Conservation (phyloP, 371 early-diverging fungal genomes). For the Mortierella polycephala region DNA sequence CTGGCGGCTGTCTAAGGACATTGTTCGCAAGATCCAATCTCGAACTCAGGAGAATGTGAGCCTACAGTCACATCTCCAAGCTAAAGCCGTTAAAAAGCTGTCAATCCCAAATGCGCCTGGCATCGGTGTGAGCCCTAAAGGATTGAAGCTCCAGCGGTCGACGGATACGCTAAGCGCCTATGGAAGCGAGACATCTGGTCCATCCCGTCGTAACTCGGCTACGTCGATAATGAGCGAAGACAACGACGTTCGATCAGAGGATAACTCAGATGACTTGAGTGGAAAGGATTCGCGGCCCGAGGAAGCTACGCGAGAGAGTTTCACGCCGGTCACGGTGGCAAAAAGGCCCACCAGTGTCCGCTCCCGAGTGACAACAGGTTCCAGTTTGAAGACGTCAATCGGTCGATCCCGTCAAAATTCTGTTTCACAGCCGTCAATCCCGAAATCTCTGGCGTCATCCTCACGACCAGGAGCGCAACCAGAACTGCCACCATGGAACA, state of each 20-base stretch:
- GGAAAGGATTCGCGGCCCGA: slow-evolving; percentile 8
- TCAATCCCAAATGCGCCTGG: slow-evolving; percentile 2
- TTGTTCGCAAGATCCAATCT: slow-evolving; percentile 60
- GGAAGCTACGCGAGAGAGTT: slow-evolving; percentile 11
- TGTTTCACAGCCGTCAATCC: slow-evolving; percentile 6
- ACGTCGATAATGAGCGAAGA: slow-evolving; percentile 42
- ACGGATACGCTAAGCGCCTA: slow-evolving; percentile 21
- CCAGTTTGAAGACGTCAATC: slow-evolving; percentile 18
- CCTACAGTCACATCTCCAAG: slow-evolving; percentile 24
- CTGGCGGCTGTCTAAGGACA: slow-evolving; percentile 71
- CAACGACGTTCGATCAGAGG: slow-evolving; percentile 16
- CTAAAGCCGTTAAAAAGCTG: slow-evolving; percentile 17
- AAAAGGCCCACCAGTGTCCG: slow-evolving; percentile 8
- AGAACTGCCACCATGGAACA: slow-evolving; percentile 29
- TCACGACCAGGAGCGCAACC: slow-evolving; percentile 7
- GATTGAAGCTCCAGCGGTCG: slow-evolving; percentile 11
- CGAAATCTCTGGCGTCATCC: slow-evolving; percentile 4
- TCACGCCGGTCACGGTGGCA: slow-evolving; percentile 18
- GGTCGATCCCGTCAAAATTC: slow-evolving; percentile 38
- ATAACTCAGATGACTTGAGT: slow-evolving; percentile 4
- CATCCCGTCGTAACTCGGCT: slow-evolving; percentile 40
- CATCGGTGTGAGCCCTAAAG: slow-evolving; percentile 1
- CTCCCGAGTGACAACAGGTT: slow-evolving; percentile 10
- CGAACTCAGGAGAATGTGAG: slow-evolving; percentile 39
- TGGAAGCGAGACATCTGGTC: slow-evolving; percentile 11